Evolutionary conservation across 441 rosid species (phyloP).

Genomic region (Adansonia rubrostipa): DNA sequence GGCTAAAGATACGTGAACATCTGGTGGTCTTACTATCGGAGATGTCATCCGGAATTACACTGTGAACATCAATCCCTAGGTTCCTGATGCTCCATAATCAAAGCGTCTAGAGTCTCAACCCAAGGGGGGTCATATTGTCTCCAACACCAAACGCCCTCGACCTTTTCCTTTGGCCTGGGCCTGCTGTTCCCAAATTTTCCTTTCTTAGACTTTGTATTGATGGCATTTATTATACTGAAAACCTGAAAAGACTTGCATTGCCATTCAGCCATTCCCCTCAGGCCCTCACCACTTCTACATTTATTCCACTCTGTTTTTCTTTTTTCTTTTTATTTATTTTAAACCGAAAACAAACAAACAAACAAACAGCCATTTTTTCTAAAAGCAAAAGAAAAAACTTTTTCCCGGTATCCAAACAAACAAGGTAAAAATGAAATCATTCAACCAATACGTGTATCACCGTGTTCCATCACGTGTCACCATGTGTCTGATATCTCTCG

Average conservation of each 20-base stretch:
- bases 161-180: neutral
- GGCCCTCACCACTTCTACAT: neutral
- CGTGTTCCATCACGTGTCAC: neutral
- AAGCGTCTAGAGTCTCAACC: neutral
- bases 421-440: neutral
- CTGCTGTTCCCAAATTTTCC: neutral
- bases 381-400: neutral
- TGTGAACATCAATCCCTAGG: neutral
- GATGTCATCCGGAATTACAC: neutral
- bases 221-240: slow-evolving; percentile 30
- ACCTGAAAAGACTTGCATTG: neutral
- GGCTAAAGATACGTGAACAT: no score
- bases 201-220: slow-evolving; percentile 26
- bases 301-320: neutral
- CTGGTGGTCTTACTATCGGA: no score
- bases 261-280: neutral
- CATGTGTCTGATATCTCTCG: neutral
- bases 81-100: neutral
- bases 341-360: neutral
- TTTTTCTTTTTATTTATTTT: neutral
- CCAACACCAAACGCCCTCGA: no score
- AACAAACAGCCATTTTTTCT: neutral
- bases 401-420: neutral
- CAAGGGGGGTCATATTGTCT: no score
- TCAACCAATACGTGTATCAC: neutral